Evolutionary conservation across 2,329 filamentous ascomycete species (phyloP), one percentile per base, ranked within the genome.

Genomic region (Acephala macrosclerotiorum): DNA sequence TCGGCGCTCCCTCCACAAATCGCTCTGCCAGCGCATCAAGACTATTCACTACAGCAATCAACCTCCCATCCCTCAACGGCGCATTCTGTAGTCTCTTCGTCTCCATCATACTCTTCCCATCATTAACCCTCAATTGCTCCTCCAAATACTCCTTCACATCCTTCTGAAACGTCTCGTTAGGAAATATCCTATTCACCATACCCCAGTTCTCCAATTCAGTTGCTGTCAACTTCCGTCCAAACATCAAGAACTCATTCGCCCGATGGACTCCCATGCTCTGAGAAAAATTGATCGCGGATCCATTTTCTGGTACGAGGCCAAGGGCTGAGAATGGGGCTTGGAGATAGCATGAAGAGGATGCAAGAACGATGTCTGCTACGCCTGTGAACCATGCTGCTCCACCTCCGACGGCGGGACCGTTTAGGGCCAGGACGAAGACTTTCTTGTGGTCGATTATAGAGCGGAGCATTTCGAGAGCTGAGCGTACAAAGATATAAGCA

Each of bases 101-200:
- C 77, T 84, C 82, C 72, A 83, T 82, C 82, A 85, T 84, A 71
- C 81, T 83, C 75, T 80, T 81, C 22, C 82, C 82, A 75, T 84
- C 82, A 73, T 84, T 84, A 0, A 77, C 58, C 1, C 72, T 72
- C 47, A 84, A 68, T 73, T 83, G 79, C 25, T 75, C 79, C 49
- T 80, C 73, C 65, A 85, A 69, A 63, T 81, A 84, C 51, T 66
- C 71, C 1, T 76, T 60, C 0, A 84, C 81, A 63, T 77, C 74
- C 0, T 67, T 69, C 20, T 81, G 80, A 62, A 84, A 85, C 2
- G 73, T 77, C 1, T 80, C 77, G 1, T 65, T 69, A 0, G 75
- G 74, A 70, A 83, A 83, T 3, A 84, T 74, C 12, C 77, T 76
- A 64, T 84, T 84, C 33, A 84, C 79, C 69, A 85, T 59, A 0